Base-by-base conservation (phyloP, 805 yeast species). In the Ogataea henricii region DNA sequence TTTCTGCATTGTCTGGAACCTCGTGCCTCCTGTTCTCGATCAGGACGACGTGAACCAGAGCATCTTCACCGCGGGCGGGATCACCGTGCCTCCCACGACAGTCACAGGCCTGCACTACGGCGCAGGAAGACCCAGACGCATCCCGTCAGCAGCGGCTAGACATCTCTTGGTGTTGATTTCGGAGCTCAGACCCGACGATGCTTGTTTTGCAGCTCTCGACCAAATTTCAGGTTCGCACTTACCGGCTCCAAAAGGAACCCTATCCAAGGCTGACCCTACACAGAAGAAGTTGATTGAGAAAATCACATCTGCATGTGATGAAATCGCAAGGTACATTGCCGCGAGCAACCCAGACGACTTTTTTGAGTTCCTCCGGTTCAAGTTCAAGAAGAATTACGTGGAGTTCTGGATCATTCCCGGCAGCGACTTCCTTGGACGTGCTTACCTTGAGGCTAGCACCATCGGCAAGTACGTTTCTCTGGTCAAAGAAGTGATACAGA, bases 301-400 rank as follows among this genome's bases (percentile, higher is more conserved):
- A 22, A 67, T 77, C 12, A 79, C 76, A 53, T 27, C 51, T 2
- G 63, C 63, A 32, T 64, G 76, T 40, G 76, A 72, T 14, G 62
- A 70, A 23, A 62, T 81, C 6, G 54, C 76, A 16, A 62, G 73
- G 32, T 81, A 68, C 57, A 39, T 79, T 7, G 77, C 83, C 1
- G 78, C 82, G 13, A 66, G 83, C 3, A 79, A 81, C 56, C 73
- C 78, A 25, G 44, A 49, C 0, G 79, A 76, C 41, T 75, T 67
- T 48, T 70, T 66, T 22, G 62, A 66, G 8, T 75, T 69, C 57
- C 46, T 66, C 43, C 62, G 58, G 2, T 43, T 51, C 6, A 65
- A 66, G 34, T 55, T 70, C 16, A 58, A 54, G 29, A 56, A 54
- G 21, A 46, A 67, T 26, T 68, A 64, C 23, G 32, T 55, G 26